Evolutionary conservation across 2,329 filamentous ascomycete genomes (phyloP).

Genomic region (Lasiodiplodia citricola): DNA sequence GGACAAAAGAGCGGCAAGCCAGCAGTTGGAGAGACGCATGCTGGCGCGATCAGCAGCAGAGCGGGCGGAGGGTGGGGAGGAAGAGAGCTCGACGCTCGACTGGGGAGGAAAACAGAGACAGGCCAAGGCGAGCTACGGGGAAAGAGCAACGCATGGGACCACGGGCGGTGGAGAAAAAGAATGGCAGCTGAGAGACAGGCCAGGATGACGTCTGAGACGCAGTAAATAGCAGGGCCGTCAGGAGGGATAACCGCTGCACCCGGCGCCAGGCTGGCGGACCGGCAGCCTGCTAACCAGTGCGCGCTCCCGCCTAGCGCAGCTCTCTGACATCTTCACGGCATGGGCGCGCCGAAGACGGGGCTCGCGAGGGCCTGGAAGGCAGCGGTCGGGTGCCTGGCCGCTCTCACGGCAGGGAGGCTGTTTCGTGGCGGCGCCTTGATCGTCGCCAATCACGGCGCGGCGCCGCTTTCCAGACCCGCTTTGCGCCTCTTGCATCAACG

Average conservation of each 20-base stretch:
- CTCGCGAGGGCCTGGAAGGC: conserved; percentile 13
- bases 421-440: conserved; percentile 21
- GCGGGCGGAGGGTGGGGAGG: conserved; percentile 16
- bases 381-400: conserved; percentile 15
- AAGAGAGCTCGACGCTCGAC: conserved; percentile 7
- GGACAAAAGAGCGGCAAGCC: conserved; percentile 7
- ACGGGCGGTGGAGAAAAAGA: conserved; percentile 9
- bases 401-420: conserved; percentile 14
- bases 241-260: conserved; percentile 12
- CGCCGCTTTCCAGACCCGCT: conserved; percentile 3
- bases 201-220: conserved; percentile 18
- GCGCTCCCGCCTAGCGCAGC: too few species aligned
- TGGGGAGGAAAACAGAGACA: conserved; percentile 11
- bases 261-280: neutral
- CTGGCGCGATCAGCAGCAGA: conserved; percentile 13
- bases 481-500: conserved; percentile 27
- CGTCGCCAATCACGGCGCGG: conserved; percentile 12
- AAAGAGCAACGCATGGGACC: neutral
- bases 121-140: neutral
- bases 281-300: conserved; percentile 9
- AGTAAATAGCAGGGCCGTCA: conserved; percentile 18
- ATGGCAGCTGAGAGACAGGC: neutral
- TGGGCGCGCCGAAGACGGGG: conserved; percentile 17
- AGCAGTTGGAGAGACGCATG: conserved; percentile 23
- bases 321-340: conserved; percentile 15